Evolutionary conservation across 495 filamentous ascomycete species (phyloP), one percentile per base, ranked within the genome.

Genomic region (Pyrenula aspistea): DNA sequence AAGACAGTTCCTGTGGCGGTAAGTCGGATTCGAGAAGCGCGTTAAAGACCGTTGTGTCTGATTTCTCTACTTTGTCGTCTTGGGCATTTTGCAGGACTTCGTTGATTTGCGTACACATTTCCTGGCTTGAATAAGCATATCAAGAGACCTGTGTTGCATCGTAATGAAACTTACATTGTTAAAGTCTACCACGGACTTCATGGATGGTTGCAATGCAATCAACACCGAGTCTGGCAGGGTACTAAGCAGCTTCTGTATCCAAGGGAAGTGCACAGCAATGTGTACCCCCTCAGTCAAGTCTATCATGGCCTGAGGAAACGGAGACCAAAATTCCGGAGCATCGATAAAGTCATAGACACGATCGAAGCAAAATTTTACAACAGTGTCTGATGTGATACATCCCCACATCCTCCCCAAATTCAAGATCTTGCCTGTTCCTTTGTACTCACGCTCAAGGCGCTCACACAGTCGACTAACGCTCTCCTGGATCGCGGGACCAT

Each of bases 331-430:
- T 8, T 52, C 50, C 20, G 50, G 50, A 24, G 4, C 4, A 19
- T 52, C 50, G 19, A 52, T 8, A 20, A 52, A 52, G 50, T 52
- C 50, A 19, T 20, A 24, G 8, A 19, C 4, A 8, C 8, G 4
- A 19, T 10, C 50, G 10, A 73, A 76, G 0, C 63, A 65, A 56
- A 73, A 77, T 48, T 71, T 70, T 24, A 66, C 70, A 22, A 76
- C 70, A 12, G 75, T 62, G 59, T 78, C 75, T 1, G 70, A 61
- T 1, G 68, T 61, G n/a, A 75, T 57, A 42, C 63, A 57, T n/a
- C 54, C 58, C 24, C 59, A 63, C 57, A 60, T 64, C 24, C 62
- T 54, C 36, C 68, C 57, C 15, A 70, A 36, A 31, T 65, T 59
- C 2, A 73, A 58, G 12, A 60, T 51, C 11, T 61, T 24, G 1